Conservation (phyloP, 2,329 filamentous ascomycete species). For the Xylaria sp. region DNA sequence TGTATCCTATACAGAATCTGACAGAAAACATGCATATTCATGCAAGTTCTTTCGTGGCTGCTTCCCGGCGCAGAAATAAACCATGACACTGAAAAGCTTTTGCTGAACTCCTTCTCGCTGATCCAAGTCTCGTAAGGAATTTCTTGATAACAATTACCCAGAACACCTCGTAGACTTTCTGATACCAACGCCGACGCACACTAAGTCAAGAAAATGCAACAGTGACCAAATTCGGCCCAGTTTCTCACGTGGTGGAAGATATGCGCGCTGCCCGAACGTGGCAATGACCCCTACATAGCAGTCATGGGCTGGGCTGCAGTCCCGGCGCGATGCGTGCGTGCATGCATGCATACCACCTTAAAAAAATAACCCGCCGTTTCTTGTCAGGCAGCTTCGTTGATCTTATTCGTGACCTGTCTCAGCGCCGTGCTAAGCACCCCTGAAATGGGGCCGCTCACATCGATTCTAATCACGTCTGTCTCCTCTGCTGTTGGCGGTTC, state of each 20-base stretch:
- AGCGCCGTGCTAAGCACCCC: conserved; percentile 71
- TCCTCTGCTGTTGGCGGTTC: conserved; percentile 81
- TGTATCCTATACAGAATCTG: conserved; percentile 2
- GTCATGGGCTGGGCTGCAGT: conserved; percentile 28
- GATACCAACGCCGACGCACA: conserved; percentile 27
- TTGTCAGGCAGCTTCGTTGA: conserved; percentile 55
- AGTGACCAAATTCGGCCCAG: conserved; percentile 10
- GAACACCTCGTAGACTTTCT: conserved; percentile 19
- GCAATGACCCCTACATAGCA: conserved; percentile 25
- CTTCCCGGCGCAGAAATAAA: not conserved
- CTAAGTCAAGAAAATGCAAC: conserved; percentile 21
- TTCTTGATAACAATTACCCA: conserved; percentile 15
- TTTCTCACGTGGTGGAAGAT: conserved; percentile 29
- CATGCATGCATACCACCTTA: conserved; percentile 29
- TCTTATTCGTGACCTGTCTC: conserved; percentile 64
- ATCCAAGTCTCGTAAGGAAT: conserved; percentile 1
- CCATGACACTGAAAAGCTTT: not conserved
- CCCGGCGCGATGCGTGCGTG: conserved; percentile 23
- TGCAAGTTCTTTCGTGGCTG: conserved; percentile 11
- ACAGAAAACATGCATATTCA: not conserved
- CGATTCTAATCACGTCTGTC: conserved; percentile 75
- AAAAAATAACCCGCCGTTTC: conserved; percentile 27
- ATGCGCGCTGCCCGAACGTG: conserved; percentile 21
- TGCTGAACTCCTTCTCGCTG: conserved; percentile 8
- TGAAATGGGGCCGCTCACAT: conserved; percentile 69